Evolutionary conservation across 805 yeast species (phyloP).

Genomic region (Candida cerambycidarum): DNA sequence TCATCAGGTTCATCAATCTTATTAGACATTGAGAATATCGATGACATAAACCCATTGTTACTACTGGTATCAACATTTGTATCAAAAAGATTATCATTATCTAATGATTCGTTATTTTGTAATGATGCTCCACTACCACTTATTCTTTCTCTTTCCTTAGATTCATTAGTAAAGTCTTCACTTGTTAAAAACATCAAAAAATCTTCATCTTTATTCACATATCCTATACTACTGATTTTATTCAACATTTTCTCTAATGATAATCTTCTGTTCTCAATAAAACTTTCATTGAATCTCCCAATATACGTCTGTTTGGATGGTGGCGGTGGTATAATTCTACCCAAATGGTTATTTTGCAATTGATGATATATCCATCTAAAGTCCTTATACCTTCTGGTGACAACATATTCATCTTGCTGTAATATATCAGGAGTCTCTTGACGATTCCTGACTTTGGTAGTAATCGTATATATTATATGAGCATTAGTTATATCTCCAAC

Average conservation of each 20-base stretch:
- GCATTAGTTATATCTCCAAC: constrained; percentile 89
- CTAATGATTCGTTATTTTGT: constrained; percentile 33
- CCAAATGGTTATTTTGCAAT: constrained; percentile 82
- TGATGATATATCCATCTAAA: constrained; percentile 94
- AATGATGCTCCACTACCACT: constrained; percentile 53
- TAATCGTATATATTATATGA: constrained; percentile 83
- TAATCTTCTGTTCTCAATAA: constrained; percentile 80
- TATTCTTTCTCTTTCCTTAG: constrained; percentile 66
- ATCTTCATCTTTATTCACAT: constrained; percentile 69
- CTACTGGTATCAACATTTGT: constrained; percentile 26
- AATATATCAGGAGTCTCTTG: constrained; percentile 26
- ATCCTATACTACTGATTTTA: constrained; percentile 59
- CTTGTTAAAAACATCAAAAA: constrained; percentile 76
- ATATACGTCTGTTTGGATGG: constrained; percentile 94
- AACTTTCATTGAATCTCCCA: constrained; percentile 88
- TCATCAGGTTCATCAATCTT: constrained; percentile 78
- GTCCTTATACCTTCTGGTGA: constrained; percentile 84
- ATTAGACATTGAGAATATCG: constrained; percentile 65
- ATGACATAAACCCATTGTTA: constrained; percentile 60
- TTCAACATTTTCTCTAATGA: constrained; percentile 84
- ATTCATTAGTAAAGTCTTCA: constrained; percentile 63
- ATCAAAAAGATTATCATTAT: constrained; percentile 35
- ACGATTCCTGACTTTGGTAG: constrained; percentile 53
- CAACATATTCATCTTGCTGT: constrained; percentile 27
- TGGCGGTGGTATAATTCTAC: constrained; percentile 83